These are phyloP conservation scores for Apiotrichum brassicae DNA, from an alignment of 1,284 basidiomycete species.

Conservation along the genomic window DNA sequence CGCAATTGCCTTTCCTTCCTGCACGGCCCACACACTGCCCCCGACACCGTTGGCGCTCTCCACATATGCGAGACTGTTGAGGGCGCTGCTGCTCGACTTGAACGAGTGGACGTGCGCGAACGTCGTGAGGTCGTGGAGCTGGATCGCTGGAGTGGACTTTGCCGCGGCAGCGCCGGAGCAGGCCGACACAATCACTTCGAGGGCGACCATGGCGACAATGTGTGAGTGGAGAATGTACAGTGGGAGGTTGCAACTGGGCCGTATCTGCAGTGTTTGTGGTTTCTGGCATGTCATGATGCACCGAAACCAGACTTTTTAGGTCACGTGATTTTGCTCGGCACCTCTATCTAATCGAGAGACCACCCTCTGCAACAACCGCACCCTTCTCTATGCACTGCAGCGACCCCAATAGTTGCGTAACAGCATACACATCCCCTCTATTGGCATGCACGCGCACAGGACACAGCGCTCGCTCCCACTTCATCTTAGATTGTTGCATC, in stretches of 20 bases:
- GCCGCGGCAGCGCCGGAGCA: slow-evolving; percentile 25
- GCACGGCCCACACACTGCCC: slow-evolving; percentile 44
- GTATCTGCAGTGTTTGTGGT: too few relatives aligned
- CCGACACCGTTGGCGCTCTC: slow-evolving; percentile 37
- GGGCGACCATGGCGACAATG: slow-evolving; percentile 31
- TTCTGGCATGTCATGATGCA: too few relatives aligned
- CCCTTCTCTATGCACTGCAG: too few relatives aligned
- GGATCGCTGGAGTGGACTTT: slow-evolving; percentile 39
- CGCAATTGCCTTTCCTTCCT: slow-evolving; percentile 47
- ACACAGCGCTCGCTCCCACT: too few relatives aligned
- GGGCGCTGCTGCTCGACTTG: slow-evolving; percentile 40
- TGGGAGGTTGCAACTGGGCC: too few relatives aligned
- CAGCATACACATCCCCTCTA: too few relatives aligned
- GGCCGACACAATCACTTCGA: slow-evolving; percentile 42
- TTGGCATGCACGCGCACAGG: background rate
- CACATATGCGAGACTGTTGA: slow-evolving; percentile 34
- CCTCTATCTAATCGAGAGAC: background rate
- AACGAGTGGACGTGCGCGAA: slow-evolving; percentile 44
- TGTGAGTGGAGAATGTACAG: too few relatives aligned
- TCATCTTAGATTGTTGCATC: slow-evolving; percentile 18
- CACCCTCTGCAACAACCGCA: too few relatives aligned
- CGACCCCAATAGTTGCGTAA: too few relatives aligned
- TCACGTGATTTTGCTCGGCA: slow-evolving; percentile 4
- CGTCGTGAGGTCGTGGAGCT: slow-evolving; percentile 45
- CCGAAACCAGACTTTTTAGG: too few relatives aligned